A percentile compares a stretch with the other conserved stretches of the same genome.
Conservation (phyloP, 192 early-diverging fungal genomes). For the Ambispora gerdemannii region DNA sequence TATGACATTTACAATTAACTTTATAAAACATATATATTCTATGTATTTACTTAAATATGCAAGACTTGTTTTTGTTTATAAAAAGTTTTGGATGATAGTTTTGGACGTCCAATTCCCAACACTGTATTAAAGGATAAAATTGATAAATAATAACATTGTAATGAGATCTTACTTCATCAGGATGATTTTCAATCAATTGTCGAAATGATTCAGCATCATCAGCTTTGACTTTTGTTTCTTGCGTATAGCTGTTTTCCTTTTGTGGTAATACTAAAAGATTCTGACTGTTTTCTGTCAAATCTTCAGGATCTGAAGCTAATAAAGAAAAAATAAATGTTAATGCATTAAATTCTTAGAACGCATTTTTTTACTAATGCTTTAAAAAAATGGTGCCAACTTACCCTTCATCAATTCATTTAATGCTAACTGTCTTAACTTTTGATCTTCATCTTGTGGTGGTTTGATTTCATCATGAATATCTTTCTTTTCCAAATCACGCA, state of each 20-base stretch:
- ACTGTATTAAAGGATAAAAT: neutral
- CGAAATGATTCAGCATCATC: conserved; percentile 1
- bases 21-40: no score
- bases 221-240: neutral
- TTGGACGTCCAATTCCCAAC: no score
- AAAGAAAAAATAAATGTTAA: neutral
- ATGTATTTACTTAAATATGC: no score
- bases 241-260: neutral
- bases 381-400: neutral
- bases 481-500: no score
- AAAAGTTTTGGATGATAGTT: no score
- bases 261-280: neutral
- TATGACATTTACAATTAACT: no score
- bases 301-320: neutral
- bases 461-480: neutral
- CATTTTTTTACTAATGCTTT: no score
- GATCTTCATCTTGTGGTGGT: neutral
- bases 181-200: neutral
- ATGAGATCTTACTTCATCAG: conserved; percentile 22
- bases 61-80: no score
- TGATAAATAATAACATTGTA: neutral
- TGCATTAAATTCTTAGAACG: no score
- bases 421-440: neutral
- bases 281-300: neutral
- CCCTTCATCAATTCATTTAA: conserved; percentile 9